Percentiles rank a stretch among this genome's conserved stretches.
phyloP scores from a whole-genome alignment of 176 grass and related monocot species.

The Oryza punctata region DNA sequence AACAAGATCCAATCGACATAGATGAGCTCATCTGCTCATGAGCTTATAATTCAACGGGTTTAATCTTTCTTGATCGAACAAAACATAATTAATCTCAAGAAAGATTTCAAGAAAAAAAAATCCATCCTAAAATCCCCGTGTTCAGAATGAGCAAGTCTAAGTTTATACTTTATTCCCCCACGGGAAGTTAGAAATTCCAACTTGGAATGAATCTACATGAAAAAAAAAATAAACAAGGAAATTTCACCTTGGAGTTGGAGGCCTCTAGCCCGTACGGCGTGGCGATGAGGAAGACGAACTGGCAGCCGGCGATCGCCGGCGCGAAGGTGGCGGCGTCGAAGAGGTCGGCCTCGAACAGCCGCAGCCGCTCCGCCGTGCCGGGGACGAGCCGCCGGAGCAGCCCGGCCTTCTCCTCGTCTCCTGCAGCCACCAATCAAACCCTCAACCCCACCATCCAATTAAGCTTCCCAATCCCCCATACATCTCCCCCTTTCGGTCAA shows the following conservation, averaged over 20 bases:
- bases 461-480: background rate
- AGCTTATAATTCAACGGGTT: background rate
- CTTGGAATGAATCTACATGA: background rate
- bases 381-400: conserved; percentile 43
- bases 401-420: conserved; percentile 34
- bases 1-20: background rate
- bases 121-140: too few relatives aligned
- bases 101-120: too few relatives aligned
- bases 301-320: conserved; percentile 50
- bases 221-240: background rate
- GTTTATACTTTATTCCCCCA: too few relatives aligned
- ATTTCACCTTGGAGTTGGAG: conserved; percentile 41
- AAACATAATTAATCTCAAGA: background rate
- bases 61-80: background rate
- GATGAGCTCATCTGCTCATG: too few relatives aligned
- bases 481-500: background rate
- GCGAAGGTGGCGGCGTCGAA: conserved; percentile 54
- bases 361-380: conserved; percentile 37
- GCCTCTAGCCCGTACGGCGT: conserved; percentile 8
- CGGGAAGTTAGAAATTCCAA: too few relatives aligned
- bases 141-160: too few relatives aligned
- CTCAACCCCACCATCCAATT: background rate
- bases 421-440: conserved; percentile 10
- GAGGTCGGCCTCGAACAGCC: conserved; percentile 60
- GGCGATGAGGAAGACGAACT: conserved; percentile 59